phyloP scores from a whole-genome alignment of 768 basidiomycete genomes.

The Amanita inopinata region DNA sequence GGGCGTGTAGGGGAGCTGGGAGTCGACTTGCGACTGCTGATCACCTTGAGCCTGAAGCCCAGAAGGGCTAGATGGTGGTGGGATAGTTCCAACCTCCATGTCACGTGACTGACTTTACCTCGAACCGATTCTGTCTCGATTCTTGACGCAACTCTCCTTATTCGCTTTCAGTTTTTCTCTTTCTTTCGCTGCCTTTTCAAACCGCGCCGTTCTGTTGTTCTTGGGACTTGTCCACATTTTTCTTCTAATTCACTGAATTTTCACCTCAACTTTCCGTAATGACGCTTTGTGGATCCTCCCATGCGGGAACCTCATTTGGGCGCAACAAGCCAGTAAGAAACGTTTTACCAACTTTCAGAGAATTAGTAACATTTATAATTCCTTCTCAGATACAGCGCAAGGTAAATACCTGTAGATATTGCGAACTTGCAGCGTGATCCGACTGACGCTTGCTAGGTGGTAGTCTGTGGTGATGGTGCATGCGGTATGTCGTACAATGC shows the following conservation, averaged over 20 bases:
- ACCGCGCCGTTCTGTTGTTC: background rate
- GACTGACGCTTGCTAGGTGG: slow-evolving; percentile 31
- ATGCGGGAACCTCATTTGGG: slow-evolving; percentile 44
- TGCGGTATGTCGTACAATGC: slow-evolving; percentile 49
- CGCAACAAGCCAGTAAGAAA: slow-evolving; percentile 39
- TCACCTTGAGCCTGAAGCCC: too few species aligned
- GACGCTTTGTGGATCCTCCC: slow-evolving; percentile 49
- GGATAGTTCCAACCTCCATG: too few species aligned
- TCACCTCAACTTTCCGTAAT: slow-evolving; percentile 24
- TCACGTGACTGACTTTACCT: too few species aligned
- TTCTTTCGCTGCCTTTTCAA: too few species aligned
- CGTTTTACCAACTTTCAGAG: slow-evolving; percentile 2
- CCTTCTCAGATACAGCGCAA: slow-evolving; percentile 35
- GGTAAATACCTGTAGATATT: slow-evolving; percentile 17
- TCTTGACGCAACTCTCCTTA: too few species aligned
- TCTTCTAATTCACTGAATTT: background rate
- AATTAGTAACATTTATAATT: slow-evolving; percentile 6
- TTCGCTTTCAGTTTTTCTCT: too few species aligned
- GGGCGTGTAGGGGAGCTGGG: too few species aligned
- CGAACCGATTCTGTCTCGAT: too few species aligned
- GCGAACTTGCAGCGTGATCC: slow-evolving; percentile 5
- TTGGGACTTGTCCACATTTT: too few species aligned
- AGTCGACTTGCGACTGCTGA: too few species aligned
- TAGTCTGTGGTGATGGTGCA: slow-evolving; percentile 96
- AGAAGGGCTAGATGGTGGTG: too few species aligned